Base-by-base conservation (phyloP, 2,329 filamentous ascomycete genomes). In the Clarireedia homoeocarpa region DNA sequence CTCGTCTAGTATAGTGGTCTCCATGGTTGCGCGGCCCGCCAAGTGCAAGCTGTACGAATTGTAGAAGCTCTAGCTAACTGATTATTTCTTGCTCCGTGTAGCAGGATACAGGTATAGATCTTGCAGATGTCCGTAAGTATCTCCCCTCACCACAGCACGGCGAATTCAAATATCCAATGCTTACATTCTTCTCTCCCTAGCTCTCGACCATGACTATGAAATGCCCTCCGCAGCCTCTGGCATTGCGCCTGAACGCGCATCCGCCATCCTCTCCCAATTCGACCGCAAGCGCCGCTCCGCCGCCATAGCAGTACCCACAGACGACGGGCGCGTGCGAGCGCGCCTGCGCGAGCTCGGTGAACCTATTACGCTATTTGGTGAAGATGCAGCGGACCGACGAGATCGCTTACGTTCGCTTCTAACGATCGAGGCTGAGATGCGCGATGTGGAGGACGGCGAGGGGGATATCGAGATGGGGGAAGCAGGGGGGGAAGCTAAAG, bases 331-430 rank as follows among this genome's bases (percentile, higher is more conserved):
- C 65, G 91, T 99, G 48, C 88, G 91, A 59, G 78, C 84, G 39
- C 84, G 83, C 62, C 79, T 97, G 58, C 84, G 94, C 62, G 87
- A 94, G 66, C 79, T 96, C 61, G 90, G 89, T n/a, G 88, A 99
- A 69, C 94, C 94, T 10, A 84, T 97, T 55, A 99, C 92, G 0
- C 78, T 97, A 0, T 99, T 99, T 62, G 94, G 91, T 57, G 94
- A 99, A 74, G 89, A 89, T 0, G 85, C 86, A 1, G 85, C 82
- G 26, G 92, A 97, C 65, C 79, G 94, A 58, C 81, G 95, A 74
- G 91, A 96, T 68, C 83, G 94, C 61, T 72, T 99, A 66, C 84
- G 94, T 61, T 88, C 90, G 65, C 75, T 96, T 27, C 75, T 99
- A 62, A 85, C 85, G 2, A 83, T 86, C 51, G 81, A 90, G 61